Evolutionary conservation across 2,329 filamentous ascomycete genomes (phyloP).

Genomic region (Neobulgaria alba): DNA sequence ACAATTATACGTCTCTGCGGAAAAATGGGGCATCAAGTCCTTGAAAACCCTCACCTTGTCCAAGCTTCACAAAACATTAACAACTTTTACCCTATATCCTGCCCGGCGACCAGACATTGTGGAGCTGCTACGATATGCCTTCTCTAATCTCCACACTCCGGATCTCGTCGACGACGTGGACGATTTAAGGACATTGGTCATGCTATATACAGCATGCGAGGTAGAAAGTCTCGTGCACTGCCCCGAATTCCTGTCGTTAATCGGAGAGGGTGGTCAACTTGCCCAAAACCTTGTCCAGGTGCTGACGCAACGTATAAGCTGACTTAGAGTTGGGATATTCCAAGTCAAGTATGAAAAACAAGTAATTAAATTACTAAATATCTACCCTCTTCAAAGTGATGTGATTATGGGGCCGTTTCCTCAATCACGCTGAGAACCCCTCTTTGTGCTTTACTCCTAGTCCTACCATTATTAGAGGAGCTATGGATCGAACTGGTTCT

Average conservation of each 20-base stretch:
- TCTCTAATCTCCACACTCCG: slow-evolving; percentile 11
- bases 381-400: too few relatives aligned
- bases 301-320: neutral
- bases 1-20: slow-evolving; percentile 15
- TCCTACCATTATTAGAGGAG: too few relatives aligned
- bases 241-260: slow-evolving; percentile 11
- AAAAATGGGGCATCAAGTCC: slow-evolving; percentile 13
- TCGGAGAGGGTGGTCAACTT: slow-evolving; percentile 13
- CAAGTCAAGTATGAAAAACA: neutral
- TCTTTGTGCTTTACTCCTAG: too few relatives aligned
- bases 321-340: neutral
- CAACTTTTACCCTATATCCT: slow-evolving; percentile 8
- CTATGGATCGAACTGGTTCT: too few relatives aligned
- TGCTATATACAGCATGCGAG: slow-evolving; percentile 10
- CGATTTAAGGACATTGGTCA: slow-evolving; percentile 14
- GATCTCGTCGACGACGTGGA: slow-evolving; percentile 12
- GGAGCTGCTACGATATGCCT: slow-evolving; percentile 13
- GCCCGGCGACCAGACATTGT: slow-evolving; percentile 9
- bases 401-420: too few relatives aligned
- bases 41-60: slow-evolving; percentile 12
- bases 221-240: slow-evolving; percentile 10
- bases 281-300: slow-evolving; percentile 6
- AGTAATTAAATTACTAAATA: too few relatives aligned
- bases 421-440: too few relatives aligned
- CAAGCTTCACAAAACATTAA: slow-evolving; percentile 16